Base-by-base conservation (phyloP, 1,284 basidiomycete genomes). In the Xerocomus subilludens region DNA sequence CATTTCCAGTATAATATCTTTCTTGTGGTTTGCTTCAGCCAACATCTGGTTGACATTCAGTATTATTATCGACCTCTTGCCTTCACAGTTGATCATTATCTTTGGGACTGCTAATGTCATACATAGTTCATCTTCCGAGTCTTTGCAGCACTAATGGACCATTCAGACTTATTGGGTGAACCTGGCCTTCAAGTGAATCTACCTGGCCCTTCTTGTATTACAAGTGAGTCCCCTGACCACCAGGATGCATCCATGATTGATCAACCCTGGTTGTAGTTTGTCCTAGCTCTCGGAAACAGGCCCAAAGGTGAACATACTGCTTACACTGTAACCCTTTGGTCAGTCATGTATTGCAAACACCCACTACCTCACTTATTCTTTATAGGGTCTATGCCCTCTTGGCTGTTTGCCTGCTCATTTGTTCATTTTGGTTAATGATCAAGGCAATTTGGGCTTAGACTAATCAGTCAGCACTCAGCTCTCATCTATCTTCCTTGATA, bases 11-110 rank as follows among this genome's bases (percentile, higher is more conserved):
- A 94, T 83, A 94, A 94, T 83, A 79, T 95, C 69, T 91, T n/a
- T 97, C 86, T 93, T 94, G 10, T 97, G 95, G 95, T 97, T 97
- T 84, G 91, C 96, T 4, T 86, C 98, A 64, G 97, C 96, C 78
- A 98, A 98, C 81, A 87, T 98, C 51, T 98, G 96, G 96, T 87
- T 98, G 71, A 98, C 97, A 20, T 98, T 98, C 89, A 93, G 93
- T 73, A 98, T 98, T 86, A 96, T 98, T 84, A 96, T 98, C 88
- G 92, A 96, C 79, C 90, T 98, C 55, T 87, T 98, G 27, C 95
- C 96, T 3, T 80, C 83, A 36, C 89, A 93, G 81, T 73, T 75
- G 4, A 89, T 95, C 78, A 85, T 90, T 67, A 87, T 95, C 67
- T 97, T 96, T 76, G 94, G 93, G 53, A 95, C 90, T 35, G 84